A percentile compares a stretch with the other conserved stretches of the same genome.
These are phyloP conservation scores for Linum tenue DNA, from an alignment of 345 rosid genomes.

Conservation along the genomic window DNA sequence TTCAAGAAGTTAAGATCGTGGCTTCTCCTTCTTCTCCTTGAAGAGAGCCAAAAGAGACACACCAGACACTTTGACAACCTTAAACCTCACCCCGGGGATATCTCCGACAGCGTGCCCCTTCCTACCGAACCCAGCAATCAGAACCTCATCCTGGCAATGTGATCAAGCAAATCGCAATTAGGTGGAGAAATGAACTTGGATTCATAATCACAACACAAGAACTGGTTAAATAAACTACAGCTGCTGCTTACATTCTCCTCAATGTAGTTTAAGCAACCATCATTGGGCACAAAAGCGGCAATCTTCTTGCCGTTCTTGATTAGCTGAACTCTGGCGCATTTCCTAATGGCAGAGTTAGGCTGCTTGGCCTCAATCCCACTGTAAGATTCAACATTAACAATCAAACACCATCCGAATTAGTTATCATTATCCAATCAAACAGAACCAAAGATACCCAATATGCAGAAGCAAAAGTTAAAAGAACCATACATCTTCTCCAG, in stretches of 20 bases:
- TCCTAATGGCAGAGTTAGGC: not conserved
- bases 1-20: not conserved
- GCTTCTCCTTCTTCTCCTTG: conserved; percentile 11
- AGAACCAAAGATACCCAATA: no score
- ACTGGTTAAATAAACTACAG: not conserved
- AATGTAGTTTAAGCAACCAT: not conserved
- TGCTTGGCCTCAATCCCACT: no score
- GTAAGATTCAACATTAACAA: not conserved
- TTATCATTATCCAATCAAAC: no score
- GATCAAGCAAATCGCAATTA: not conserved
- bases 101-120: conserved; percentile 6
- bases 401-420: not conserved
- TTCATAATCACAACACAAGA: no score
- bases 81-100: conserved; percentile 4
- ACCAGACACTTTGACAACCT: conserved; percentile 8
- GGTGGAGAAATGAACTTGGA: not conserved
- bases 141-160: conserved; percentile 1
- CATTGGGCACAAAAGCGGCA: no score
- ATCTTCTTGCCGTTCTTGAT: conserved; percentile 5
- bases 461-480: not conserved
- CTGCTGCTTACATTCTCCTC: conserved; percentile 4
- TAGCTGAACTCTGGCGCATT: conserved; percentile 5
- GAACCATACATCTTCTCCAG: conserved; percentile 3
- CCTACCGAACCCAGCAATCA: conserved; percentile 7
- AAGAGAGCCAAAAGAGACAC: conserved; percentile 3